Conservation (phyloP, 208 protist species). For the Endotrypanum monterogeii region DNA sequence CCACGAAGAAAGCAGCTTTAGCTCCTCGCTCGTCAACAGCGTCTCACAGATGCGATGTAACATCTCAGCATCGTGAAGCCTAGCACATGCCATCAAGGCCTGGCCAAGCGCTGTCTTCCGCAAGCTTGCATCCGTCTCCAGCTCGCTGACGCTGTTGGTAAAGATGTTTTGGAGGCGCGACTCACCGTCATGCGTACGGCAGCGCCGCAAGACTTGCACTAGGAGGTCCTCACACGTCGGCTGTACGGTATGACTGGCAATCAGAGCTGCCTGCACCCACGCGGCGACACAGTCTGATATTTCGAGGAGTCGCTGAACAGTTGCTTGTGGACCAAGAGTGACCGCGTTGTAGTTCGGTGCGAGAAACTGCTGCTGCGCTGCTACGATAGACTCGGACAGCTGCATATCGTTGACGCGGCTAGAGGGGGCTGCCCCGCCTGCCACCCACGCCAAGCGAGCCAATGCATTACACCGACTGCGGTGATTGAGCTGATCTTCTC, state of each 20-base stretch:
- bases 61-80: slow-evolving; percentile 33
- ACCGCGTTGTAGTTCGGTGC: slow-evolving; percentile 34
- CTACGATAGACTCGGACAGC: slow-evolving; percentile 45
- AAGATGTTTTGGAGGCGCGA: slow-evolving; percentile 30
- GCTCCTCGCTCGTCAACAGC: slow-evolving; percentile 53
- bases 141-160: slow-evolving; percentile 61
- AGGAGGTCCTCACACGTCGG: slow-evolving; percentile 57
- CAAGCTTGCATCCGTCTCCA: slow-evolving; percentile 46
- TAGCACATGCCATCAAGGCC: slow-evolving; percentile 34
- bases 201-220: slow-evolving; percentile 68
- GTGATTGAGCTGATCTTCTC: slow-evolving; percentile 51
- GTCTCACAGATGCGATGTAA: slow-evolving; percentile 46
- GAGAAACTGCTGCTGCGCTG: slow-evolving; percentile 54
- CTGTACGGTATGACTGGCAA: slow-evolving; percentile 41
- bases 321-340: slow-evolving; percentile 52
- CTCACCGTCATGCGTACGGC: slow-evolving; percentile 54
- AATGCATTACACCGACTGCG: slow-evolving; percentile 60
- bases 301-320: slow-evolving; percentile 62
- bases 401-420: slow-evolving; percentile 39
- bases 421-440: slow-evolving; percentile 35
- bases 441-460: slow-evolving; percentile 59
- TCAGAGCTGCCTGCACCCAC: slow-evolving; percentile 63
- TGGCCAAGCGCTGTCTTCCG: slow-evolving; percentile 55
- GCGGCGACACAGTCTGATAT: slow-evolving; percentile 43
- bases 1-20: slow-evolving; percentile 55